Base-by-base conservation (phyloP, 305 asterid genomes). In the Fraxinus dipetala region DNA sequence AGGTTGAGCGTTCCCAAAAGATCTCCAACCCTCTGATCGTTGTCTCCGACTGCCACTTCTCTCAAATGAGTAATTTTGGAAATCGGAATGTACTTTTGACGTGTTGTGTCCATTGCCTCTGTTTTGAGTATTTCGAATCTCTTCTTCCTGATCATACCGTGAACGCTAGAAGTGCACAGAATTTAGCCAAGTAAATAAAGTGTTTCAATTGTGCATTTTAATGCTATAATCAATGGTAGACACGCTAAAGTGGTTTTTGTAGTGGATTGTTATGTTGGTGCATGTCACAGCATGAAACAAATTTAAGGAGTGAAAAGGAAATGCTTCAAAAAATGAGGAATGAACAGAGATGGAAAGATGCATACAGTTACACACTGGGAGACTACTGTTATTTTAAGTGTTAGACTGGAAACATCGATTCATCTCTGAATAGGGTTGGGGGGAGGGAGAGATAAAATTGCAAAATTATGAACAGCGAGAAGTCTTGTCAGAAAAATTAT, bases 91-190 rank as follows among this genome's bases (percentile, higher is more conserved):
- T 4, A 34, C 16, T 69, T 84, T 88, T 1, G 91, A 86, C 34
- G 85, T 72, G 78, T 85, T 88, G 75, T 80, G 82, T 76, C 84
- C 85, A 22, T 75, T 85, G 85, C 91, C 90, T 85, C 95, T 89
- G 85, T 61, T 89, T 78, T 83, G 90, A 40, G 83, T 81, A 59
- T 84, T 93, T 72, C 97, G 89, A 86, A 81, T 85, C 91, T 92
- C 97, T 87, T 91, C 99, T 86, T 92, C 99, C 59, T 88, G 81
- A 87, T 95, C 99, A 84, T 91, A 92, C 35, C 87, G 92, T 61
- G 93, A 87, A 54, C 96, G 95, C 99, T 95, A 88, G 87, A 90
- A 63, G 75, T 76, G 45, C 78, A 77, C 83, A 84, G 72, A 67
- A 88, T 78, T 81, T 22, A 78, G 83, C 75, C 81, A 82, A 83